These are phyloP conservation scores for Monosporozyma solicola DNA, from an alignment of 805 yeast species.

Conservation along the genomic window DNA sequence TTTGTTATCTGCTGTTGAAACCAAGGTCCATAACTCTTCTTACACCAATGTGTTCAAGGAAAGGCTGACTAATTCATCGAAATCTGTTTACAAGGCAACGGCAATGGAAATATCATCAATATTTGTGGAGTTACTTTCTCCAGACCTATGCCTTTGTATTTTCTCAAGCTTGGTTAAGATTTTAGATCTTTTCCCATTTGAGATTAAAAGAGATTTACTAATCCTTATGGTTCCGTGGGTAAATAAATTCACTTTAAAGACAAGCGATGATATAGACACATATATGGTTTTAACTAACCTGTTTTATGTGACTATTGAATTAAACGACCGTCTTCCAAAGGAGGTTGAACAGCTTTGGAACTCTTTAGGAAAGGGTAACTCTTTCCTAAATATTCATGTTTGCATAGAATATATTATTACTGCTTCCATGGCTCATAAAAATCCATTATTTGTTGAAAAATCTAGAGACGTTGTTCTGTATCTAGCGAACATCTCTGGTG, in stretches of 20 bases:
- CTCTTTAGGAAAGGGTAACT: constrained; percentile 73
- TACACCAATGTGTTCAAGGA: constrained; percentile 54
- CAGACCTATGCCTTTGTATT: constrained; percentile 50
- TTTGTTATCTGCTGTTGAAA: constrained; percentile 60
- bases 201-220: constrained; percentile 66
- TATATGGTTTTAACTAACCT: constrained; percentile 72
- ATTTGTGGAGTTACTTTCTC: constrained; percentile 52
- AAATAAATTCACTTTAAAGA: constrained; percentile 63
- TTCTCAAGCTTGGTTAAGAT: constrained; percentile 64
- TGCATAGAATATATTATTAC: constrained; percentile 62
- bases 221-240: constrained; percentile 87
- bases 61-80: constrained; percentile 62
- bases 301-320: constrained; percentile 75
- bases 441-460: constrained; percentile 64
- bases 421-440: constrained; percentile 60
- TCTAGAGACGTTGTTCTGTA: constrained; percentile 77
- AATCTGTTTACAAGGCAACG: constrained; percentile 80
- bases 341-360: constrained; percentile 96
- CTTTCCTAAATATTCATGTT: constrained; percentile 57
- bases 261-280: constrained; percentile 36
- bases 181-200: constrained; percentile 50
- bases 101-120: constrained; percentile 69
- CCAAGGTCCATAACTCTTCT: constrained; percentile 44
- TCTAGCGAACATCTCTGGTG: constrained; percentile 46
- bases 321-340: constrained; percentile 63